These are phyloP conservation scores for Alternaria arborescens DNA, from an alignment of 2,329 filamentous ascomycete species.

Conservation along the genomic window DNA sequence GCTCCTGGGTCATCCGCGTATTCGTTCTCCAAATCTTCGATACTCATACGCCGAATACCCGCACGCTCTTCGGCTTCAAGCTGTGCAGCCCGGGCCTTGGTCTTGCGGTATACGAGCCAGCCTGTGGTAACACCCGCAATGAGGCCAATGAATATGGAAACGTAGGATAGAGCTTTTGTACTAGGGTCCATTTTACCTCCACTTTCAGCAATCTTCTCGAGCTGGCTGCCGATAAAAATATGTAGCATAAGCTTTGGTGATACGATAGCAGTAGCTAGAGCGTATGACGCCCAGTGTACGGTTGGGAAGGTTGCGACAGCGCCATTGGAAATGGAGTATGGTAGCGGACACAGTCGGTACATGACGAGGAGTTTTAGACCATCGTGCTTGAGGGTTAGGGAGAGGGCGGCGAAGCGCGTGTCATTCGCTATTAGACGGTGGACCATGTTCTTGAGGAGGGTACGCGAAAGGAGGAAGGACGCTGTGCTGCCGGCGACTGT, in stretches of 20 bases:
- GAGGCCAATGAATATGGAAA: conserved; percentile 77
- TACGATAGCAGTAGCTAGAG: conserved; percentile 80
- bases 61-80: conserved; percentile 58
- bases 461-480: conserved; percentile 82
- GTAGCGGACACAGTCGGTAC: conserved; percentile 90
- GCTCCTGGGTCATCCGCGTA: conserved; percentile 58
- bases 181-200: conserved; percentile 81
- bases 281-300: conserved; percentile 78
- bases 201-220: conserved; percentile 83
- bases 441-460: conserved; percentile 80
- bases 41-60: conserved; percentile 39
- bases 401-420: conserved; percentile 85
- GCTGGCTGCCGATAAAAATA: conserved; percentile 86
- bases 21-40: conserved; percentile 50
- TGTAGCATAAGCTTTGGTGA: conserved; percentile 89
- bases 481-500: conserved; percentile 80
- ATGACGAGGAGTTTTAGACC: conserved; percentile 88
- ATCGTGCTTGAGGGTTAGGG: conserved; percentile 87
- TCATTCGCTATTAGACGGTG: conserved; percentile 82
- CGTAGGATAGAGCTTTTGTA: conserved; percentile 84
- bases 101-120: conserved; percentile 80
- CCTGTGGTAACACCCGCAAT: conserved; percentile 78
- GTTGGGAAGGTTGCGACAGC: conserved; percentile 94
- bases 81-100: conserved; percentile 59
- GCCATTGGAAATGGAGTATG: conserved; percentile 92